Percentiles rank a stretch among this genome's conserved stretches.
These are phyloP conservation scores for Globisporangium heterothallicum DNA, from an alignment of 352 stramenopile genomes.

Conservation along the genomic window DNA sequence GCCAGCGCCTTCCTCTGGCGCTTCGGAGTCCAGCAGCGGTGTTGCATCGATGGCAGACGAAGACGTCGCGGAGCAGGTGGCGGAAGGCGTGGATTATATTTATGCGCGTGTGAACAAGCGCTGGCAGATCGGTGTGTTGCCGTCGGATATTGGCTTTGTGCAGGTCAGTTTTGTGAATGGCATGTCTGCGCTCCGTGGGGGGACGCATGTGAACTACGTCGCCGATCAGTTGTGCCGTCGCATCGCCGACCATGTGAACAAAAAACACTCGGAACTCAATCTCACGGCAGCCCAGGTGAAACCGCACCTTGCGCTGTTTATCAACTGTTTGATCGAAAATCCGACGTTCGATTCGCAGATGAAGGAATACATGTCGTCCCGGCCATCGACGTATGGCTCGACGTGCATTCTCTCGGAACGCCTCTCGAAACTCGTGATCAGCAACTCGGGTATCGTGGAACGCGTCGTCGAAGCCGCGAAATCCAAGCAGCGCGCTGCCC, in stretches of 20 bases:
- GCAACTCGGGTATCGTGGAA: constrained; percentile 95
- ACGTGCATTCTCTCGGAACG: constrained; percentile 91
- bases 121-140: constrained; percentile 94
- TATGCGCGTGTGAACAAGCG: constrained; percentile 93
- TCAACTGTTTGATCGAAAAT: constrained; percentile 99
- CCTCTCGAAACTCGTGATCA: constrained; percentile 93
- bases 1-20: too few species aligned
- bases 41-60: too few species aligned
- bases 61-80: too few species aligned
- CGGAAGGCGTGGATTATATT: constrained; percentile 73
- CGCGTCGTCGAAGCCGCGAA: constrained; percentile 89
- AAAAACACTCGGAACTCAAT: constrained; percentile 92
- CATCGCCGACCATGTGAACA: constrained; percentile 94
- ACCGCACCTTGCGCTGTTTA: constrained; percentile 97
- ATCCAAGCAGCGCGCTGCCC: constrained; percentile 91
- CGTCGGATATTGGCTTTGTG: constrained; percentile 90
- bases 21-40: too few species aligned
- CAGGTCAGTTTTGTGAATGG: constrained; percentile 99
- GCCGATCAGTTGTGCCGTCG: constrained; percentile 73
- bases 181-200: constrained; percentile 96
- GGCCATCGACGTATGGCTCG: constrained; percentile 80
- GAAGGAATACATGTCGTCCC: constrained; percentile 98
- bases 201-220: constrained; percentile 93
- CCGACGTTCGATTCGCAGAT: constrained; percentile 99
- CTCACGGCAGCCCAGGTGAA: constrained; percentile 95